Percentiles rank a stretch among this genome's conserved stretches.
Evolutionary conservation across 2,329 filamentous ascomycete genomes (phyloP).

Genomic region (Calonectria multiphialidica): DNA sequence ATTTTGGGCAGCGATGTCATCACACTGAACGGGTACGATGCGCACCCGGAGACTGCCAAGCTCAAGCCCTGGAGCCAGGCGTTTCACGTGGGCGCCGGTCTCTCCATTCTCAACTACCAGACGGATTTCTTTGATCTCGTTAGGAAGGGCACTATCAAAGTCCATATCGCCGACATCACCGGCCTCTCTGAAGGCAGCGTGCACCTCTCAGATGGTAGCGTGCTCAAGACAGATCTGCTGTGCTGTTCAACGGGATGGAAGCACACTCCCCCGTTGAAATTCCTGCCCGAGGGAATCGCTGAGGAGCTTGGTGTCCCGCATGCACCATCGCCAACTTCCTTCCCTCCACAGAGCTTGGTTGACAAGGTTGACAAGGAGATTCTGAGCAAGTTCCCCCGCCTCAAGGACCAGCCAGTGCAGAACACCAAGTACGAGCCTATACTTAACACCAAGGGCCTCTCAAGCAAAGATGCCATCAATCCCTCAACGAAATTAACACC

Average conservation of each 20-base stretch:
- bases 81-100: slow-evolving; percentile 61
- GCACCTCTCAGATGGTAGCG: slow-evolving; percentile 62
- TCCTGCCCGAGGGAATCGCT: slow-evolving; percentile 61
- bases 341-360: slow-evolving; percentile 46
- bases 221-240: slow-evolving; percentile 62
- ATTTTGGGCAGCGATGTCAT: slow-evolving; percentile 61
- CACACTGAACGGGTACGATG: slow-evolving; percentile 58
- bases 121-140: slow-evolving; percentile 65
- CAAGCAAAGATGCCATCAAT: slow-evolving; percentile 43
- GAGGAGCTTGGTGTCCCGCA: slow-evolving; percentile 62
- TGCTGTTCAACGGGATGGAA: slow-evolving; percentile 72
- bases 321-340: slow-evolving; percentile 45
- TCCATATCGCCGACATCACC: slow-evolving; percentile 62
- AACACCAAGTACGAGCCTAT: slow-evolving; percentile 60
- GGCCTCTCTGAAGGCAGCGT: slow-evolving; percentile 57
- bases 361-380: slow-evolving; percentile 65
- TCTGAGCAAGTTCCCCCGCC: slow-evolving; percentile 62
- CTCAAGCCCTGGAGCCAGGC: slow-evolving; percentile 55
- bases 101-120: slow-evolving; percentile 67
- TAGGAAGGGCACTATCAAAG: slow-evolving; percentile 58
- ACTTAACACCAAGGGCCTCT: slow-evolving; percentile 52
- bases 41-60: slow-evolving; percentile 53
- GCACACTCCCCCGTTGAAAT: slow-evolving; percentile 63
- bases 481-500: slow-evolving; percentile 39
- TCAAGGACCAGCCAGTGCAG: slow-evolving; percentile 63